A percentile compares a stretch with the other conserved stretches of the same genome.
Conservation (phyloP, 1,284 basidiomycete species). For the Microbotryum violaceum region DNA sequence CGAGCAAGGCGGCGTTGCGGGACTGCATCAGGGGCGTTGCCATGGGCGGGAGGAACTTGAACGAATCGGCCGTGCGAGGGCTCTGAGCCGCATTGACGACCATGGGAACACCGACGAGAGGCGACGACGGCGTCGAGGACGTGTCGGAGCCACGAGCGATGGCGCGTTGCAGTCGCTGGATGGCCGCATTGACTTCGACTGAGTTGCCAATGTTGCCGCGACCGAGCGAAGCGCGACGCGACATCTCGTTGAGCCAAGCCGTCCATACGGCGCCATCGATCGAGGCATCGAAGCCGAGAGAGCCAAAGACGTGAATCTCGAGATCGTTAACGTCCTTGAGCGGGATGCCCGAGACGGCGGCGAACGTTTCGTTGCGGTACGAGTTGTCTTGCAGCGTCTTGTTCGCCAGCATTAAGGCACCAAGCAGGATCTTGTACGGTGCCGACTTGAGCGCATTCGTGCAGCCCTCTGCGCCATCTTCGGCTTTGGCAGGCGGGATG, state of each 20-base stretch:
- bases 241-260: slow-evolving; percentile 26
- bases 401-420: slow-evolving; percentile 35
- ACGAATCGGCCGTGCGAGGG: background rate
- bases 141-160: slow-evolving; percentile 5
- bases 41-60: slow-evolving; percentile 1
- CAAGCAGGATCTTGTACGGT: slow-evolving; percentile 36
- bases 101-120: slow-evolving; percentile 1
- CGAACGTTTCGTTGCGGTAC: slow-evolving; percentile 34
- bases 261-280: slow-evolving; percentile 30
- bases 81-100: slow-evolving; percentile 3
- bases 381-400: slow-evolving; percentile 36
- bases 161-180: slow-evolving; percentile 20
- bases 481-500: slow-evolving; percentile 30
- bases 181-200: slow-evolving; percentile 17
- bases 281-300: slow-evolving; percentile 31
- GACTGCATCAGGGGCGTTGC: slow-evolving; percentile 11
- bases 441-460: slow-evolving; percentile 32
- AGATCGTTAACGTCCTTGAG: slow-evolving; percentile 34
- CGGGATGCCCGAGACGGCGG: slow-evolving; percentile 33
- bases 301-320: slow-evolving; percentile 31
- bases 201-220: slow-evolving; percentile 19
- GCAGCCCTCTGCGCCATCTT: slow-evolving; percentile 26
- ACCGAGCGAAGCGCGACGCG: slow-evolving; percentile 4
- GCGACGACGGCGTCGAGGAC: background rate
- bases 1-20: background rate